Conservation (phyloP, 176 grass and related monocot genomes). For the Oryza brachyantha region DNA sequence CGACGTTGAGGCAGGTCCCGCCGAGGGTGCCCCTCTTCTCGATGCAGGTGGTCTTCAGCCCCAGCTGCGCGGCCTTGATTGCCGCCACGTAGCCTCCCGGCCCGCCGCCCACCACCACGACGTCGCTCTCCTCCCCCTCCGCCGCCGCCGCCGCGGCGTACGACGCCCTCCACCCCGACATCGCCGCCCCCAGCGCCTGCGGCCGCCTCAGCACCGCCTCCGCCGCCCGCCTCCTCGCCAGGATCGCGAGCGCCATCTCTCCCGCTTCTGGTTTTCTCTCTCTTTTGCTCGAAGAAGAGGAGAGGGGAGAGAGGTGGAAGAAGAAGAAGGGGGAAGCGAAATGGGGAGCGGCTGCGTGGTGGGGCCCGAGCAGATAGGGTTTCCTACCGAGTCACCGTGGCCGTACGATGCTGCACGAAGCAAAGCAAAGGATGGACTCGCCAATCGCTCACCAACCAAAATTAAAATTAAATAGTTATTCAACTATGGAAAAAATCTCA, state of each 20-base stretch:
- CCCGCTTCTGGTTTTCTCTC: neutral
- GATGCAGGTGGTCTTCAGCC: constrained; percentile 91
- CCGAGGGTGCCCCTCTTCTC: constrained; percentile 84
- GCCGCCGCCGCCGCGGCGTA: constrained; percentile 43
- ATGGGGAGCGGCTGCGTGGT: neutral
- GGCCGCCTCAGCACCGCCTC: constrained; percentile 41
- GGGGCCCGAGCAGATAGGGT: constrained; percentile 12
- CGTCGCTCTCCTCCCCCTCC: constrained; percentile 83
- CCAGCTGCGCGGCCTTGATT: constrained; percentile 86
- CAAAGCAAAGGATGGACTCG: neutral
- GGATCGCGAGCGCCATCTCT: constrained; percentile 57
- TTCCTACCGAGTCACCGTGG: neutral
- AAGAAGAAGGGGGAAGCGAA: constrained; percentile 13
- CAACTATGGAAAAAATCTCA: neutral
- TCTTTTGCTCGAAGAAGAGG: neutral
- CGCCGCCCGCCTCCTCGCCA: constrained; percentile 56
- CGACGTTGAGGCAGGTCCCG: constrained; percentile 90
- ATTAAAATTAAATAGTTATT: neutral
- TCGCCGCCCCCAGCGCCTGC: constrained; percentile 9
- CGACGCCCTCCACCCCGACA: constrained; percentile 45
- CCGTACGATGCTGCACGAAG: constrained; percentile 12
- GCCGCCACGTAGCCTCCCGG: constrained; percentile 88
- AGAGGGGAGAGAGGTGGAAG: too few species aligned
- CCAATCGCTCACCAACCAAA: neutral
- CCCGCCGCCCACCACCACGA: constrained; percentile 86